Evolutionary conservation across 2,329 filamentous ascomycete genomes (phyloP), one percentile per base, ranked within the genome.

Genomic region (Immersiporthe knoxdaviesiana): DNA sequence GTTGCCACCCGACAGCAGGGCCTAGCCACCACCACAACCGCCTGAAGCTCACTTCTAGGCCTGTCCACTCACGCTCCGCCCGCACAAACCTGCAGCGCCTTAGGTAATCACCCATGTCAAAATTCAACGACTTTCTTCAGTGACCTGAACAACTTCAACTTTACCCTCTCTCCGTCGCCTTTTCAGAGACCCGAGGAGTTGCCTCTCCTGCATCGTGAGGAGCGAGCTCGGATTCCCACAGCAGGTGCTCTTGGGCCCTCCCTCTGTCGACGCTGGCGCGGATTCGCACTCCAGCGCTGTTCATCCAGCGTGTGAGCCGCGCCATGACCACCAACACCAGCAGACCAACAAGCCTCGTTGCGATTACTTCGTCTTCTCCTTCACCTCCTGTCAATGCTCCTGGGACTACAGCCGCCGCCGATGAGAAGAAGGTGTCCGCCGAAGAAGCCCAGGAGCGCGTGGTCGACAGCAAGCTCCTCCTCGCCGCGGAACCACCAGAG

Each of bases 301-400:
- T 65, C 67, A 18, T 47, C 27, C n/a, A 35, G 67, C 64, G 70
- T 56, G 44, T 65, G 39, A 63, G 59, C 18, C 61, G 67, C 64
- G 67, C 65, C 39, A 65, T 71, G 61, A 63, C 67, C 27, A 54
- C 63, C 18, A 63, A 67, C 35, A 54, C 63, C n/a, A 50, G 59
- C 47, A 60, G 44, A 18, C 37, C 63, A 60, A 62, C 32, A 37
- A 59, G 52, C 56, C 61, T 65, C 47, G 52, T 67, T 24, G 52
- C 65, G 21, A 56, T 35, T 16, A 44, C 37, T 56, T 32, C 47
- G 41, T n/a, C 47, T 56, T n/a, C 47, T 50, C 30, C 58, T 12
- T 50, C 41, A 12, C 1, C 14, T 21, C 50, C 56, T 2, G n/a
- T 39, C 30, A 41, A 41, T n/a, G n/a, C 66, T 32, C 50, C 37